A percentile compares a stretch with the other conserved stretches of the same genome.
Evolutionary conservation across 805 yeast species (phyloP).

Genomic region (Yamadazyma philogaea): DNA sequence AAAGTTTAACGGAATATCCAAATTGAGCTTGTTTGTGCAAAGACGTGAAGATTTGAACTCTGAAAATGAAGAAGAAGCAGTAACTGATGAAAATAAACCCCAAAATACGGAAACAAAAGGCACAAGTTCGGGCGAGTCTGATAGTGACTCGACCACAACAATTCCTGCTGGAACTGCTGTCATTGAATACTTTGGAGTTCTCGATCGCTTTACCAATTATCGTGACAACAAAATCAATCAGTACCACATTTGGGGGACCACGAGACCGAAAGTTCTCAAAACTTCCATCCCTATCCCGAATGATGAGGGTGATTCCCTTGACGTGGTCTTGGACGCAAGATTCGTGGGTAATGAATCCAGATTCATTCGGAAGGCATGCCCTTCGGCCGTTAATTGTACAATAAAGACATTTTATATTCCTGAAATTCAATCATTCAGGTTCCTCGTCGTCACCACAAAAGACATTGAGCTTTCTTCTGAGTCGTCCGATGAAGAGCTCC

Average conservation of each 20-base stretch:
- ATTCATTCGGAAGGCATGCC: conserved; percentile 72
- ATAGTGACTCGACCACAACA: neutral
- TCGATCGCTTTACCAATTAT: conserved; percentile 64
- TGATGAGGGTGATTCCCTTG: conserved; percentile 26
- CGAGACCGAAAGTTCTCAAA: conserved; percentile 40
- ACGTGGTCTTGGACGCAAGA: conserved; percentile 76
- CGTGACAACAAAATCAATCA: conserved; percentile 67
- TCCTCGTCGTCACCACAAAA: conserved; percentile 54
- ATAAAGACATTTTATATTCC: conserved; percentile 47
- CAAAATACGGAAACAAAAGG: neutral
- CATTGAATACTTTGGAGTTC: conserved; percentile 68
- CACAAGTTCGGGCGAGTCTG: conserved; percentile 4
- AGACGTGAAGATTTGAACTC: neutral
- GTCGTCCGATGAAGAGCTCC: conserved; percentile 62
- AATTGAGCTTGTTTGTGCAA: conserved; percentile 56
- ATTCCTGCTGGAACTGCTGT: conserved; percentile 50
- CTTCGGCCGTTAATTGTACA: conserved; percentile 61
- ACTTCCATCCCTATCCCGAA: conserved; percentile 10
- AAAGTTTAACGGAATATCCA: conserved; percentile 66
- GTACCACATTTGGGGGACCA: conserved; percentile 70
- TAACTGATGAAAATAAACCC: neutral
- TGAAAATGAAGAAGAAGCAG: neutral
- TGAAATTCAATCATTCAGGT: conserved; percentile 42
- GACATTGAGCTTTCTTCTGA: conserved; percentile 41
- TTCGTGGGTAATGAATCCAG: conserved; percentile 72